These are phyloP conservation scores for Aspergillus asperescens DNA, from an alignment of 495 filamentous ascomycete species.

Conservation along the genomic window DNA sequence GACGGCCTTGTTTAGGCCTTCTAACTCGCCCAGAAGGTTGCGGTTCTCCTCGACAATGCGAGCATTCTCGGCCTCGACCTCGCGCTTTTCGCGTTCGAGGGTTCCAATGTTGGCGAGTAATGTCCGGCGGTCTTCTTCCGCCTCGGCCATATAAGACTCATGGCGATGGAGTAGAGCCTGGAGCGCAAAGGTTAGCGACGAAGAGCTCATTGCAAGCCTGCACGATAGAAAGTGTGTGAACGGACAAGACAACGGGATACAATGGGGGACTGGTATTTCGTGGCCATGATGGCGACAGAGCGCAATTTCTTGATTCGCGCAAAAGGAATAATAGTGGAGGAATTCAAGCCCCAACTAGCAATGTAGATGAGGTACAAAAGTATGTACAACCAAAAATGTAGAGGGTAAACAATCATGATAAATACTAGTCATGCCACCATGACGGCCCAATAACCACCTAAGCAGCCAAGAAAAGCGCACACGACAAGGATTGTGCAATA, in stretches of 20 bases:
- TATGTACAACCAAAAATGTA: constrained; percentile 9
- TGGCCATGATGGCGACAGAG: constrained; percentile 13
- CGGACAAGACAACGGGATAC: constrained; percentile 35
- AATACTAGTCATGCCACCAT: constrained; percentile 1
- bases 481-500: background rate
- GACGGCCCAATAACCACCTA: constrained; percentile 9
- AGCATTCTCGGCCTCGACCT: constrained; percentile 68
- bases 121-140: constrained; percentile 70
- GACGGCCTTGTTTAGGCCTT: constrained; percentile 69
- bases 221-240: constrained; percentile 20
- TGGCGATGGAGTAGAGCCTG: constrained; percentile 89
- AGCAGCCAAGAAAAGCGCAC: constrained; percentile 7
- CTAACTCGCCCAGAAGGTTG: constrained; percentile 70
- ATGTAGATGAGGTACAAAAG: constrained; percentile 10
- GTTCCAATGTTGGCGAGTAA: constrained; percentile 65
- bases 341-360: constrained; percentile 11
- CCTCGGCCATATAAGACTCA: constrained; percentile 87
- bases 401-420: background rate
- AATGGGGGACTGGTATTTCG: constrained; percentile 22
- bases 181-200: constrained; percentile 64
- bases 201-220: constrained; percentile 23
- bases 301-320: background rate
- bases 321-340: background rate
- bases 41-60: constrained; percentile 75
- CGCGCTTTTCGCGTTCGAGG: constrained; percentile 70